Evolutionary conservation across 371 early-diverging fungal genomes (phyloP).

Genomic region (Apophysomyces sp.): DNA sequence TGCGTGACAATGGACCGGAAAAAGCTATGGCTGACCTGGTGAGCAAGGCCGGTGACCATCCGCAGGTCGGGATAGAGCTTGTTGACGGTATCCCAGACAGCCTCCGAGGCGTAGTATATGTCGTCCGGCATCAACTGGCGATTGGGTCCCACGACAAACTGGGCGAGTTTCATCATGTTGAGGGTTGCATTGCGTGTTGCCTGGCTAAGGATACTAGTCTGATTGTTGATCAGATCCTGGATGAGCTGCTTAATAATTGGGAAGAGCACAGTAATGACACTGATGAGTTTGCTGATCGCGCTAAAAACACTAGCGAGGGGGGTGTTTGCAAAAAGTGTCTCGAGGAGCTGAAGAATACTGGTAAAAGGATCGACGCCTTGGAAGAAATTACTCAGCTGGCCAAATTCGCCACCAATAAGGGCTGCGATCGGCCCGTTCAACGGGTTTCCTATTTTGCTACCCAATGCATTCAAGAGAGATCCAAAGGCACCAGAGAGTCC

Average conservation of each 20-base stretch:
- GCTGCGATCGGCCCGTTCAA: not conserved
- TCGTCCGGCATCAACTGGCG: not conserved
- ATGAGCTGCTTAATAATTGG: not conserved
- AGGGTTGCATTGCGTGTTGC: not conserved
- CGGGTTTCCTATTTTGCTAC: not conserved
- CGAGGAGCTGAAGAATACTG: not conserved
- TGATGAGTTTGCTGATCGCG: not conserved
- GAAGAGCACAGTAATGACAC: not conserved
- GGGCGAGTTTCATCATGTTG: not conserved
- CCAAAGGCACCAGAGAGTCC: not conserved
- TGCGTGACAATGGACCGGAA: not conserved
- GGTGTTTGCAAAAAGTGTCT: not conserved
- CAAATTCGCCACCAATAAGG: not conserved
- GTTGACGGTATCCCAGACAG: not conserved
- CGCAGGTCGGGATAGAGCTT: not conserved
- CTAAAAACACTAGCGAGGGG: not conserved
- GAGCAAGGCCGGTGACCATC: not conserved
- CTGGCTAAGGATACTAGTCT: not conserved
- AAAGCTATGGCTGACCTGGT: not conserved
- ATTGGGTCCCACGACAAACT: not conserved
- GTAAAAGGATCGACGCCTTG: not conserved
- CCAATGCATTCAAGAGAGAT: not conserved
- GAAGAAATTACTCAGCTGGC: not conserved
- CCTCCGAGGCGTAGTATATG: not conserved
- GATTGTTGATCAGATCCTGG: not conserved